Percentiles rank a stretch among this genome's conserved stretches.
Evolutionary conservation across 78 protist species (phyloP).

Genomic region (Planoprotostelium fungivorum): DNA sequence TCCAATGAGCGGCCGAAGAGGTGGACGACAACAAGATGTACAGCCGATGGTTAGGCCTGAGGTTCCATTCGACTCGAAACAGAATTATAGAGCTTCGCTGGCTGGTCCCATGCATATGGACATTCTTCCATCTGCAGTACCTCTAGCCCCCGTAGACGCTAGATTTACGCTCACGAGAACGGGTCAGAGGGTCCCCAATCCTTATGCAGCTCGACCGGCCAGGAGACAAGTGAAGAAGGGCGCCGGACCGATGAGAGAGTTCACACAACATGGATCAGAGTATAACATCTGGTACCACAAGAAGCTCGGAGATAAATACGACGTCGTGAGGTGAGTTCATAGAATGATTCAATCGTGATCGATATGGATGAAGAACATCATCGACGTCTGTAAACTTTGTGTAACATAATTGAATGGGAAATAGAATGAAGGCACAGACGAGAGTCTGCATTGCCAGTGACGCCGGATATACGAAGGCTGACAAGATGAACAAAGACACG

Average conservation of each 20-base stretch:
- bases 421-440: slow-evolving; percentile 4
- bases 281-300: slow-evolving; percentile 61
- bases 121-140: background rate
- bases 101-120: background rate
- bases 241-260: background rate
- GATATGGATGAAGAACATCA: too few relatives aligned
- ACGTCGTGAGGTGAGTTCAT: slow-evolving; percentile 27
- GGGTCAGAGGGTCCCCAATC: background rate
- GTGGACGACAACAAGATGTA: too few relatives aligned
- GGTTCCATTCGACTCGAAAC: too few relatives aligned
- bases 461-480: slow-evolving; percentile 52
- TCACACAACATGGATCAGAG: background rate
- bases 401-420: too few relatives aligned
- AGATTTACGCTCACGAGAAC: background rate
- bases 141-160: background rate
- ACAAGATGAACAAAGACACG: slow-evolving; percentile 8
- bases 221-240: background rate
- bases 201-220: background rate
- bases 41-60: too few relatives aligned
- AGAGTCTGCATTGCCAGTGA: slow-evolving; percentile 38
- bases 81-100: background rate
- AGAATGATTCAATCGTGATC: too few relatives aligned
- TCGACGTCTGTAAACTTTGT: too few relatives aligned
- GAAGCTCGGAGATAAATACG: slow-evolving; percentile 38
- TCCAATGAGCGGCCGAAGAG: too few relatives aligned